These are phyloP conservation scores for Debaryomycetaceae sp. DNA, from an alignment of 1,139 yeast genomes.

Conservation along the genomic window DNA sequence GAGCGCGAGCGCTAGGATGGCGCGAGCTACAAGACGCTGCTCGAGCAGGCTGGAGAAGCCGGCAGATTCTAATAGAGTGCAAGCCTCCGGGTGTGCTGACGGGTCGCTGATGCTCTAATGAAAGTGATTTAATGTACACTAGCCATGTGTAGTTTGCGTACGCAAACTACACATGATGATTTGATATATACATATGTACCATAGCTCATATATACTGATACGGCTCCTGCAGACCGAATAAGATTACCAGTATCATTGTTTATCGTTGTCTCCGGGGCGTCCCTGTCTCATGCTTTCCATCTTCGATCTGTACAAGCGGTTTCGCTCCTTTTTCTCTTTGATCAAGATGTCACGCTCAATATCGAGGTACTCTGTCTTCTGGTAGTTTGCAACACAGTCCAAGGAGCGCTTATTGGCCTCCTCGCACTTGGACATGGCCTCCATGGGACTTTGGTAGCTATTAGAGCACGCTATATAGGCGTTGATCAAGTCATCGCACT, in stretches of 20 bases:
- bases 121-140: background rate
- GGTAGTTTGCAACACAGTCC: conserved; percentile 64
- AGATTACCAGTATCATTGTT: background rate
- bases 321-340: conserved; percentile 47
- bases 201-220: background rate
- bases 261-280: conserved; percentile 3
- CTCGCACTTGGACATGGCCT: conserved; percentile 56
- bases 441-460: conserved; percentile 44
- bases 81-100: no score
- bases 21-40: no score
- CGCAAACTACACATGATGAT: background rate
- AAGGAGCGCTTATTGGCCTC: conserved; percentile 27
- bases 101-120: no score
- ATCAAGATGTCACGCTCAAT: conserved; percentile 65
- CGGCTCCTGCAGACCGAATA: background rate
- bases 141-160: background rate
- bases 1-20: no score
- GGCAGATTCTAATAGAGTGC: no score
- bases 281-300: conserved; percentile 4
- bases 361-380: conserved; percentile 66
- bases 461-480: conserved; percentile 42
- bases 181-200: background rate
- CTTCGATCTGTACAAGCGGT: conserved; percentile 13
- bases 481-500: conserved; percentile 66
- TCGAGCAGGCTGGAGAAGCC: no score